These are phyloP conservation scores for Alternaria angustiovoidea DNA, from an alignment of 2,329 filamentous ascomycete genomes.

Conservation along the genomic window DNA sequence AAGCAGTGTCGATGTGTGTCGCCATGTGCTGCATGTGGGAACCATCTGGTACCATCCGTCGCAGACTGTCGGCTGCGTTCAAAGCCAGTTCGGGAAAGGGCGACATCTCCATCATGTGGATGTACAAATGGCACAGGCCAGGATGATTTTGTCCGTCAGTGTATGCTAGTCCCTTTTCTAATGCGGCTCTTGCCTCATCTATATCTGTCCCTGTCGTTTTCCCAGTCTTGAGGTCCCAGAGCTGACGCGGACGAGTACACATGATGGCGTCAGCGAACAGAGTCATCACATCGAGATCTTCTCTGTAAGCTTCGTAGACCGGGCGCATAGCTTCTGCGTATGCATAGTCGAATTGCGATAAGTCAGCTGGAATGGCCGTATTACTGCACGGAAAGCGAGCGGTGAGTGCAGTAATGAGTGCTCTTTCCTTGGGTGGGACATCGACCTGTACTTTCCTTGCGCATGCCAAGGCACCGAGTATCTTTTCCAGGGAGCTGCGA, in stretches of 20 bases:
- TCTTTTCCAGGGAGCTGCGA: slow-evolving; percentile 62
- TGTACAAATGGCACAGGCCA: slow-evolving; percentile 14
- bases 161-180: not conserved
- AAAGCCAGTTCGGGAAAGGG: slow-evolving; percentile 7
- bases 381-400: not conserved
- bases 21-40: slow-evolving; percentile 17
- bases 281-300: slow-evolving; percentile 66
- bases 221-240: slow-evolving; percentile 67
- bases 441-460: not conserved
- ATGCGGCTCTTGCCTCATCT: not conserved
- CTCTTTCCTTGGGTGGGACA: not conserved
- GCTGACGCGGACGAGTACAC: slow-evolving; percentile 67
- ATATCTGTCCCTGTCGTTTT: slow-evolving; percentile 50
- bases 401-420: not conserved
- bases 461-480: slow-evolving; percentile 51
- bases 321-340: slow-evolving; percentile 67
- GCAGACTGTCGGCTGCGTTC: slow-evolving; percentile 5
- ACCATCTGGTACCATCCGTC: slow-evolving; percentile 12
- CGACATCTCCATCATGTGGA: slow-evolving; percentile 16
- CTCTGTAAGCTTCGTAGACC: slow-evolving; percentile 59
- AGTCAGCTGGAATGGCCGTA: not conserved
- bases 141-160: not conserved
- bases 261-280: slow-evolving; percentile 69
- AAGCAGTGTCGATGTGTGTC: slow-evolving; percentile 9
- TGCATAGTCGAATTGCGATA: slow-evolving; percentile 50